Evolutionary conservation across 148 eudicot species (phyloP).

Genomic region (Nepenthes mirabilis): DNA sequence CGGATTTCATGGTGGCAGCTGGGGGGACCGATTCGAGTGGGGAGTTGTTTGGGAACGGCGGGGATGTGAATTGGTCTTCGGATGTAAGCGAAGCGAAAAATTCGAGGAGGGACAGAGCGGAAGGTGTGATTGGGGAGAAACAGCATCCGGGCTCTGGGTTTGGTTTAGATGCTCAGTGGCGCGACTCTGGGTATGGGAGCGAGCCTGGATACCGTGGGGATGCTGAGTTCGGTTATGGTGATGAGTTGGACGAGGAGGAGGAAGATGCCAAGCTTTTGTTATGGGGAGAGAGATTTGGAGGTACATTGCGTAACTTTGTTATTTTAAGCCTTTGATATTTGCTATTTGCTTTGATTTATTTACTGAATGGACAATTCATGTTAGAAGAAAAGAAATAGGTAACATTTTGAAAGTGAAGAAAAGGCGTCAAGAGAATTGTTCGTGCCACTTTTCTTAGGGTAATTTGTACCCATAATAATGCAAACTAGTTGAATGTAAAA

Average conservation of each 20-base stretch:
- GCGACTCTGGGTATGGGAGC: conserved; percentile 80
- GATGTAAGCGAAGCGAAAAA: conserved; percentile 62
- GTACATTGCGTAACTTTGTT: conserved; percentile 15
- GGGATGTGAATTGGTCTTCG: conserved; percentile 36
- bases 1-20: conserved; percentile 63
- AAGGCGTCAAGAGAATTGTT: no score
- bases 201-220: conserved; percentile 86
- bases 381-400: no score
- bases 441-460: no score
- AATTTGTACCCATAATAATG: no score
- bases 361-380: no score
- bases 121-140: conserved; percentile 28
- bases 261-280: conserved; percentile 52
- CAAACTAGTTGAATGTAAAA: no score
- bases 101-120: conserved; percentile 19
- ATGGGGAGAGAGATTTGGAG: conserved; percentile 62
- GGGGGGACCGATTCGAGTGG: conserved; percentile 87
- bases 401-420: no score
- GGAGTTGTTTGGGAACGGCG: conserved; percentile 55
- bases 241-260: conserved; percentile 80
- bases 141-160: conserved; percentile 26
- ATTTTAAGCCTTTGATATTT: background rate
- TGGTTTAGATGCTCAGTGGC: conserved; percentile 43
- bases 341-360: no score
- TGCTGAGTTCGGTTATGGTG: conserved; percentile 73